Evolutionary conservation across 176 grass and related monocot species (phyloP).

Genomic region (Rhipidocladum racemiflorum): DNA sequence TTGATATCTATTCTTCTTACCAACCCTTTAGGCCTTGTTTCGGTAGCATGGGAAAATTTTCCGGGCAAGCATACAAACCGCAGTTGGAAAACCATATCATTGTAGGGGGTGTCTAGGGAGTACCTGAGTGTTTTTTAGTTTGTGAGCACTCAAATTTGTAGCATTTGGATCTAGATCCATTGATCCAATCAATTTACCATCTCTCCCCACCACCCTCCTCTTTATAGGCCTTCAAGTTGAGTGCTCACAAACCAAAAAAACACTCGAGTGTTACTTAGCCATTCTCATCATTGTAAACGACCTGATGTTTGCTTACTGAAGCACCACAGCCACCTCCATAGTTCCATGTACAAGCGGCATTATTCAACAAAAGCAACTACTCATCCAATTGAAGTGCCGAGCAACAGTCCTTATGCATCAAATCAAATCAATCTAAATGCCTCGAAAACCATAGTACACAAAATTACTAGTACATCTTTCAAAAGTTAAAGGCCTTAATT

Average conservation of each 20-base stretch:
- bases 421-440: conserved; percentile 15
- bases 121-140: too few relatives aligned
- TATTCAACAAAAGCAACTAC: not conserved
- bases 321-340: not conserved
- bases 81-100: not conserved
- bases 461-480: not conserved
- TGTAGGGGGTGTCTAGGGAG: too few relatives aligned
- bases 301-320: not conserved
- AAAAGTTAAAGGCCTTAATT: not conserved
- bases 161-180: too few relatives aligned
- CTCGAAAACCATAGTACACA: not conserved
- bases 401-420: not conserved
- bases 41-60: too few relatives aligned
- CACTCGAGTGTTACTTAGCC: too few relatives aligned
- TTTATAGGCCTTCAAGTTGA: too few relatives aligned
- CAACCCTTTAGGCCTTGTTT: not conserved
- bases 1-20: not conserved
- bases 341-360: not conserved
- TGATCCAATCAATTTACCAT: too few relatives aligned
- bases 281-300: not conserved
- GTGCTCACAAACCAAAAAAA: too few relatives aligned
- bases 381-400: not conserved
- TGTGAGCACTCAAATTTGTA: too few relatives aligned
- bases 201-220: too few relatives aligned
- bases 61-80: not conserved